Percentiles rank a stretch among this genome's conserved stretches.
Evolutionary conservation across 1,284 basidiomycete genomes (phyloP).

Genomic region (Ceratobasidium sp.): DNA sequence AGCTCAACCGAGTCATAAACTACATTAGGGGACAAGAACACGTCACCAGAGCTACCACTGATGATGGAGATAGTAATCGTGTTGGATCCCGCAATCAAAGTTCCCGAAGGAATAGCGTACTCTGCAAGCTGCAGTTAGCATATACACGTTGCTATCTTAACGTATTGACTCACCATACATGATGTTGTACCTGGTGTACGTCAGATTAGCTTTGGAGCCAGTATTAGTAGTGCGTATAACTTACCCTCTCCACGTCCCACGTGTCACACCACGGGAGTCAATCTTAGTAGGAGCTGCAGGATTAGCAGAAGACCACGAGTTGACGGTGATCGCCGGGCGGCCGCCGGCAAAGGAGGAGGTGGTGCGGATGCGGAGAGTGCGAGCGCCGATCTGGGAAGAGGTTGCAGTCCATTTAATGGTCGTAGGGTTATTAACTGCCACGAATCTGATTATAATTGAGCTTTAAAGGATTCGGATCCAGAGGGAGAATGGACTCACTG

Average conservation of each 20-base stretch:
- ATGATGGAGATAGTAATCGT: constrained; percentile 42
- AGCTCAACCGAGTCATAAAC: constrained; percentile 42
- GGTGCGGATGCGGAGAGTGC: constrained; percentile 39
- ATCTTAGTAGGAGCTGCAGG: constrained; percentile 45
- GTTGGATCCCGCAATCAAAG: constrained; percentile 39
- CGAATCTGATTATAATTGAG: constrained; percentile 52
- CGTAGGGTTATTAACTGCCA: constrained; percentile 49
- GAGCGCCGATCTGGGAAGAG: constrained; percentile 41
- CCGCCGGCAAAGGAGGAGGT: constrained; percentile 45
- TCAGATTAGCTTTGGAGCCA: not conserved
- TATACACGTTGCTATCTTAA: not conserved
- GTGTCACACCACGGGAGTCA: constrained; percentile 46
- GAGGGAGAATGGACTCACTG: not conserved
- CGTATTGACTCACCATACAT: constrained; percentile 1
- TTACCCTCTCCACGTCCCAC: constrained; percentile 41
- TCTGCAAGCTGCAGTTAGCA: constrained; percentile 3
- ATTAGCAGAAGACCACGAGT: constrained; percentile 36
- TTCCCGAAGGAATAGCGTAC: constrained; percentile 41
- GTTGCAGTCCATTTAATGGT: constrained; percentile 46
- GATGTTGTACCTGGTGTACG: constrained; percentile 9
- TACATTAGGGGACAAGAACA: constrained; percentile 43
- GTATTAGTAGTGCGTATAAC: not conserved
- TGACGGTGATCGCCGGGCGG: constrained; percentile 43
- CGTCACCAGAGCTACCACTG: constrained; percentile 40
- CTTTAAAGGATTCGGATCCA: not conserved